phyloP scores from a whole-genome alignment of 2,329 filamentous ascomycete species.

The Cladorrhinum sp. region DNA sequence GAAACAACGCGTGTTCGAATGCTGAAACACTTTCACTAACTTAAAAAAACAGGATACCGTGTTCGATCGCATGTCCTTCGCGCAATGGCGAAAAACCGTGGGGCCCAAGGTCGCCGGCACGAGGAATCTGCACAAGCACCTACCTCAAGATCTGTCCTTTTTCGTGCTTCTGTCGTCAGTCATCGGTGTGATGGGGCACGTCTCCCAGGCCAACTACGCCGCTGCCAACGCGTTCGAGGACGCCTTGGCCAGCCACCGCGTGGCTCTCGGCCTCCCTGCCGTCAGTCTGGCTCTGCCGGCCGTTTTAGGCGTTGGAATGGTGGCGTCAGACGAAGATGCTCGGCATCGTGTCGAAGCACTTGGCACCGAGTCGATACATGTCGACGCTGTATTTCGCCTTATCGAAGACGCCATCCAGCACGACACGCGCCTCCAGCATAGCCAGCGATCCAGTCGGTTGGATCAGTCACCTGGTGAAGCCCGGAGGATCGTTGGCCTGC shows the following conservation, averaged over 20 bases:
- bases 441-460: slow-evolving; percentile 1
- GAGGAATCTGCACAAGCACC: slow-evolving; percentile 14
- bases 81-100: slow-evolving; percentile 11
- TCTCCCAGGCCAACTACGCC: slow-evolving; percentile 35
- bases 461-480: slow-evolving; percentile 6
- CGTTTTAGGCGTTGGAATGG: slow-evolving; percentile 27
- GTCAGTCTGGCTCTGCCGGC: slow-evolving; percentile 34
- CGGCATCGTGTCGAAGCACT: slow-evolving; percentile 2
- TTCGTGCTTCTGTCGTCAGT: slow-evolving; percentile 38
- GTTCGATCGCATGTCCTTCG: slow-evolving; percentile 17
- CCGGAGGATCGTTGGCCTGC: slow-evolving; percentile 1
- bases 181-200: slow-evolving; percentile 30
- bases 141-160: slow-evolving; percentile 36
- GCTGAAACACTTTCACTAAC: slow-evolving; percentile 3
- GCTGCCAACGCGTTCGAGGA: slow-evolving; percentile 37
- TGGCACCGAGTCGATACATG: slow-evolving; percentile 3
- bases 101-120: slow-evolving; percentile 18
- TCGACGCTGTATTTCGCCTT: slow-evolving; percentile 3
- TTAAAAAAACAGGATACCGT: slow-evolving; percentile 8
- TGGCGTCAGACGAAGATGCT: slow-evolving; percentile 14
- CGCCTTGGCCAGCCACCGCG: slow-evolving; percentile 31
- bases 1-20: slow-evolving; percentile 1
- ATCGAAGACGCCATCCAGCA: slow-evolving; percentile 5
- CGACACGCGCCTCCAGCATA: slow-evolving; percentile 5
- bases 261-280: slow-evolving; percentile 30